Evolutionary conservation across 768 basidiomycete genomes (phyloP).

Genomic region (Mycena venus): DNA sequence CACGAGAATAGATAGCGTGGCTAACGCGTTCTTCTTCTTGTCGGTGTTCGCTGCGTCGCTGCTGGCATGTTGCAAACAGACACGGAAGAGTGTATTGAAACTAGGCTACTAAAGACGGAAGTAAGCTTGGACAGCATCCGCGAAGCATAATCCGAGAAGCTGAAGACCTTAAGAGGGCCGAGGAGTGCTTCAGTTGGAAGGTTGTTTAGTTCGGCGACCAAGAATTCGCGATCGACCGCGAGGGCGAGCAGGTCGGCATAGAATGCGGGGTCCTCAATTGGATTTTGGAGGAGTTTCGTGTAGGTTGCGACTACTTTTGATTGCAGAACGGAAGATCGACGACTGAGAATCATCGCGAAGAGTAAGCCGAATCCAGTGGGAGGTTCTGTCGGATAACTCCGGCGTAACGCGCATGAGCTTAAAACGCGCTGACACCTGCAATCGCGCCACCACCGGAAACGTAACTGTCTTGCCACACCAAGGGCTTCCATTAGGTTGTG

Average conservation of each 20-base stretch:
- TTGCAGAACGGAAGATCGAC: constrained; percentile 40
- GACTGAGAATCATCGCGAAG: constrained; percentile 13
- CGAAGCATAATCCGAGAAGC: background rate
- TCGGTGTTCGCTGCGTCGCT: constrained; percentile 50
- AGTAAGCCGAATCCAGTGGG: background rate
- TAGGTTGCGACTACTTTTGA: constrained; percentile 65
- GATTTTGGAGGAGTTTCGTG: constrained; percentile 65
- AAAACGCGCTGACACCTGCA: no score
- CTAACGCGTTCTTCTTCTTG: constrained; percentile 60
- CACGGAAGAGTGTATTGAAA: constrained; percentile 58
- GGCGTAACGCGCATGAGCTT: no score
- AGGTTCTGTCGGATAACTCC: background rate
- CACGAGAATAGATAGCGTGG: constrained; percentile 63
- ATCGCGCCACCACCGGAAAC: no score
- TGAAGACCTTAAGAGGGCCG: constrained; percentile 29
- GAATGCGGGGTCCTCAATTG: constrained; percentile 61
- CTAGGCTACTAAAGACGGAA: constrained; percentile 32
- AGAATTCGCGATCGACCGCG: constrained; percentile 64
- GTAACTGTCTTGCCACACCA: no score
- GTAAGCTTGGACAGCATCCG: background rate
- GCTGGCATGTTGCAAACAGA: constrained; percentile 58
- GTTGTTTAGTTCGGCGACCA: constrained; percentile 36
- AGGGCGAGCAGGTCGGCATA: constrained; percentile 67
- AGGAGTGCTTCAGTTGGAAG: constrained; percentile 28
- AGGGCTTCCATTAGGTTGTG: no score